Conservation (phyloP, 345 rosid species). For the Moricandia arvensis region DNA sequence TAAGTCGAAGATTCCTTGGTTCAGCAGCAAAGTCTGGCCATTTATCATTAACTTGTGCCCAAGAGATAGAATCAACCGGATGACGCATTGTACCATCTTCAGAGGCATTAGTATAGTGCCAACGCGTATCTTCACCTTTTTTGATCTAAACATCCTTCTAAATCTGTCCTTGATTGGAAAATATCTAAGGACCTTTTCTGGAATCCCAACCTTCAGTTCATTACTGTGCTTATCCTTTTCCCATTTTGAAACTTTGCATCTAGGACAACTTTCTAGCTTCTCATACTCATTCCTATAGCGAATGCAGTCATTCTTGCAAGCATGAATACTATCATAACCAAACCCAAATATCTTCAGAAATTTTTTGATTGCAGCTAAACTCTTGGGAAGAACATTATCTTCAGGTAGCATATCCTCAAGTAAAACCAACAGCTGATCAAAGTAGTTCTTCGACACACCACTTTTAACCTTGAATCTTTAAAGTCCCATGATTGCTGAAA, state of each 20-base stretch:
- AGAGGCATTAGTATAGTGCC: neutral
- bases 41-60: too few species aligned
- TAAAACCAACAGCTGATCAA: too few species aligned
- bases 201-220: neutral
- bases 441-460: too few species aligned
- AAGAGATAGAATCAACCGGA: too few species aligned
- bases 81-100: neutral
- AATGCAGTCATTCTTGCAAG: neutral
- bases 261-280: neutral
- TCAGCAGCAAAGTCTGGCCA: too few species aligned
- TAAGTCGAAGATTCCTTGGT: too few species aligned
- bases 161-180: neutral
- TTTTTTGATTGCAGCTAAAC: too few species aligned
- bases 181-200: neutral
- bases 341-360: neutral
- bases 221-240: neutral
- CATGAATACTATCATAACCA: neutral
- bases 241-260: neutral
- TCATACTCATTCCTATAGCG: neutral
- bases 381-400: too few species aligned
- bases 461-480: too few species aligned
- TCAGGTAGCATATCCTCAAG: too few species aligned
- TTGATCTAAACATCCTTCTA: neutral
- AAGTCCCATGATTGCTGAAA: too few species aligned
- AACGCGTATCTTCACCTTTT: neutral